A percentile compares a stretch with the other conserved stretches of the same genome.
phyloP scores from a whole-genome alignment of 2,329 filamentous ascomycete species.

The Teratosphaeria viscida region DNA sequence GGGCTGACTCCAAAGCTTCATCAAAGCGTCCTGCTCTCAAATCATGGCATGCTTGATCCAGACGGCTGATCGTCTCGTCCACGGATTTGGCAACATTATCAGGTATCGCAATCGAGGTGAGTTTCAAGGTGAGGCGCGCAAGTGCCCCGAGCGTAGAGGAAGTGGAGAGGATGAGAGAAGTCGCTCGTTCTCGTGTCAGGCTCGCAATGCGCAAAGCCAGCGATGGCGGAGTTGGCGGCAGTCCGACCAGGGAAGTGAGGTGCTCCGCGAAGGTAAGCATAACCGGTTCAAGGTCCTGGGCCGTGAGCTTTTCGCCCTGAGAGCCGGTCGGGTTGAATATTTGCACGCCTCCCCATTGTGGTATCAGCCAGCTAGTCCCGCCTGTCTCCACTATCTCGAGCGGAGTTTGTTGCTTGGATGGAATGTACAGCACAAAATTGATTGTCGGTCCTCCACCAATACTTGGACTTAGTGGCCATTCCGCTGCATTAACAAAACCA shows the following conservation, averaged over 20 bases:
- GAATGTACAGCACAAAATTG: constrained; percentile 89
- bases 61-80: constrained; percentile 63
- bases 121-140: constrained; percentile 69
- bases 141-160: constrained; percentile 91
- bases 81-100: constrained; percentile 78
- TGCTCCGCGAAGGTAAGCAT: constrained; percentile 88
- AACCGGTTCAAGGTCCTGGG: constrained; percentile 60
- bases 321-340: constrained; percentile 49
- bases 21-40: constrained; percentile 53
- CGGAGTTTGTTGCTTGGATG: constrained; percentile 54
- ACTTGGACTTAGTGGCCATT: constrained; percentile 91
- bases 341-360: constrained; percentile 80
- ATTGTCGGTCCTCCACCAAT: constrained; percentile 89
- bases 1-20: constrained; percentile 64
- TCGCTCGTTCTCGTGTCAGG: constrained; percentile 72
- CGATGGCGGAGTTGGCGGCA: constrained; percentile 66
- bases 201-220: constrained; percentile 77
- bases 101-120: constrained; percentile 87
- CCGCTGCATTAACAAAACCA: constrained; percentile 92
- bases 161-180: constrained; percentile 75
- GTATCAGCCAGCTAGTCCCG: constrained; percentile 78
- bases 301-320: constrained; percentile 41
- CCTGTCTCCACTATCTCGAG: constrained; percentile 49
- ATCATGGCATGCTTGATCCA: constrained; percentile 65
- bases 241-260: constrained; percentile 75